Conservation (phyloP, 306 rosid genomes). For the Datisca glomerata region DNA sequence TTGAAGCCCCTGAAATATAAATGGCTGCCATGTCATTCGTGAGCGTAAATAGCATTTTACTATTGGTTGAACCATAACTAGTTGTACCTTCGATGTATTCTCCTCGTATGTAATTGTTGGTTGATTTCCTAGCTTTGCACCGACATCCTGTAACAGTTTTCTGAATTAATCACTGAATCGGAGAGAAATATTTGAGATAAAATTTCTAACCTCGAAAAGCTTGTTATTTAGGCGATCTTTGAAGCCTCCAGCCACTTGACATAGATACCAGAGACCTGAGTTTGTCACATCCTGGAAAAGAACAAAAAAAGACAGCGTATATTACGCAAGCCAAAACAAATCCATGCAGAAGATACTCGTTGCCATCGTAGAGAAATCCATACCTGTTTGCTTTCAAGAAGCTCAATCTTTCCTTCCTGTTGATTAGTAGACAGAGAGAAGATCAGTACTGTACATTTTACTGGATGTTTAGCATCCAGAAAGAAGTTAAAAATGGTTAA, state of each 20-base stretch:
- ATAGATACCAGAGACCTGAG: constrained; percentile 40
- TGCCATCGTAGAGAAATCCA: constrained; percentile 1
- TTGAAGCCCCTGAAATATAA: constrained; percentile 35
- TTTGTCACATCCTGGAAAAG: constrained; percentile 27
- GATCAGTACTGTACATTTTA: no score
- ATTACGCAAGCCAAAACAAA: no score
- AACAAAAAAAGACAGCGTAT: no score
- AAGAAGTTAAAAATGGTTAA: neutral
- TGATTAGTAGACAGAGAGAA: no score
- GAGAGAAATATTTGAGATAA: neutral
- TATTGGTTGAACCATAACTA: neutral
- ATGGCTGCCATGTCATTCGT: neutral
- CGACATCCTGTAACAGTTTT: constrained; percentile 15
- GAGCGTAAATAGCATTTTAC: neutral
- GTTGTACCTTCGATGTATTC: constrained; percentile 31
- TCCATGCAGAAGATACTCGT: no score
- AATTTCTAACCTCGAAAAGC: constrained; percentile 20
- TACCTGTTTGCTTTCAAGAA: constrained; percentile 49
- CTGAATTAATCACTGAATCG: neutral
- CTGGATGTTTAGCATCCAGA: neutral
- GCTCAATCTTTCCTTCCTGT: constrained; percentile 38
- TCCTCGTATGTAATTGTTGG: constrained; percentile 22
- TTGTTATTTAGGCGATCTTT: constrained; percentile 20
- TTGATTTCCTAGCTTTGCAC: constrained; percentile 17
- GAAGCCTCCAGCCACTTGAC: constrained; percentile 30